Evolutionary conservation across 1,139 yeast species (phyloP).

Genomic region (Yamadazyma pseudoaaseri): DNA sequence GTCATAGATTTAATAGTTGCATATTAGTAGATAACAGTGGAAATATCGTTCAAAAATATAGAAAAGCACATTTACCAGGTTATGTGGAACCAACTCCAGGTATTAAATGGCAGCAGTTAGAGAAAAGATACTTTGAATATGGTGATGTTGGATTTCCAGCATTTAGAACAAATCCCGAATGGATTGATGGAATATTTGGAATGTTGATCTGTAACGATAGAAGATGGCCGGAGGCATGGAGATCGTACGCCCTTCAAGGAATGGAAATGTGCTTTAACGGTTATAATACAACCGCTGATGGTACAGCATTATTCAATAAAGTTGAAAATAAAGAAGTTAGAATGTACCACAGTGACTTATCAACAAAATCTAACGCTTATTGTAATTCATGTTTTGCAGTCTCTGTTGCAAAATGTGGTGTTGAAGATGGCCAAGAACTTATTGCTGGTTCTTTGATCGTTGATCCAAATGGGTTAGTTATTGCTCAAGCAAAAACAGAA

Average conservation of each 20-base stretch:
- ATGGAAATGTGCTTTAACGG: constrained; percentile 28
- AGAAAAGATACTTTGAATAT: constrained; percentile 30
- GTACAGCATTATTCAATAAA: constrained; percentile 15
- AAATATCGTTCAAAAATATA: constrained; percentile 17
- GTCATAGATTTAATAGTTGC: constrained; percentile 29
- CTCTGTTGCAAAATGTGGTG: constrained; percentile 30
- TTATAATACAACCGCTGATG: constrained; percentile 28
- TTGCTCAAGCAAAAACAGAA: constrained; percentile 28
- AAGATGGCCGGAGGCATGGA: constrained; percentile 40
- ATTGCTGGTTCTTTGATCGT: constrained; percentile 31
- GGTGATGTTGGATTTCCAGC: constrained; percentile 30
- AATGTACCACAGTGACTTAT: constrained; percentile 26
- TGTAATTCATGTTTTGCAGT: constrained; percentile 29
- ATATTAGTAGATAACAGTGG: constrained; percentile 27
- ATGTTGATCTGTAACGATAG: constrained; percentile 36
- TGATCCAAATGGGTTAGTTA: constrained; percentile 28
- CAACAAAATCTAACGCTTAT: constrained; percentile 30
- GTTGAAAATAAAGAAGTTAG: constrained; percentile 23
- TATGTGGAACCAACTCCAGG: constrained; percentile 23
- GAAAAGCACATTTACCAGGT: constrained; percentile 33
- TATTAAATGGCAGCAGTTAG: constrained; percentile 30
- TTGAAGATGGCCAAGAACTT: constrained; percentile 29
- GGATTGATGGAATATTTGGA: constrained; percentile 29
- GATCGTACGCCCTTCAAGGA: constrained; percentile 28
- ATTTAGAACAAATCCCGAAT: constrained; percentile 23